Conservation (phyloP, 1,284 basidiomycete genomes). For the Pholiota adiposa region DNA sequence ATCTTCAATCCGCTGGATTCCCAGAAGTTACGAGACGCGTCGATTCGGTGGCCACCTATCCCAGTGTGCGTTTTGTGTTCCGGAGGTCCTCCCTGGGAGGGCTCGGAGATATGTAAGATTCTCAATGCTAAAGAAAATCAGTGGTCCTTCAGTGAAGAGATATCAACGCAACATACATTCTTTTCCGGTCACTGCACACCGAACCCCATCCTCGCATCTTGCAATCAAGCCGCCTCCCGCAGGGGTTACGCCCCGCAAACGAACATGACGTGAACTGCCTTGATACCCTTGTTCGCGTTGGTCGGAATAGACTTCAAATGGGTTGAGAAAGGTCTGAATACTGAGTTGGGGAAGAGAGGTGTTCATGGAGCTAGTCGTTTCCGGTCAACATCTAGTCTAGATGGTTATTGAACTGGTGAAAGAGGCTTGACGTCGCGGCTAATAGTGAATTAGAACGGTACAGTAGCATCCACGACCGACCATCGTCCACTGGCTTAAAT, state of each 20-base stretch:
- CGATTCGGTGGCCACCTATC: slow-evolving; percentile 63
- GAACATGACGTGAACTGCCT: slow-evolving; percentile 53
- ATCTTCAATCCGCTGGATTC: slow-evolving; percentile 74
- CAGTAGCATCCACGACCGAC: too few relatives aligned
- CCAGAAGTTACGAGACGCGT: slow-evolving; percentile 75
- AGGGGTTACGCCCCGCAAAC: slow-evolving; percentile 56
- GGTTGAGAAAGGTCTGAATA: slow-evolving; percentile 27
- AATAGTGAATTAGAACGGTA: too few relatives aligned
- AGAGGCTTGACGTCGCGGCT: neutral
- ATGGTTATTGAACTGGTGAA: too few relatives aligned
- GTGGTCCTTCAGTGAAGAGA: neutral
- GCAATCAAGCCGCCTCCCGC: slow-evolving; percentile 68
- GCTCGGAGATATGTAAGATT: slow-evolving; percentile 60
- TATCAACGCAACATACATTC: slow-evolving; percentile 63
- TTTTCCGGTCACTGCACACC: slow-evolving; percentile 73
- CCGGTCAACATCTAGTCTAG: neutral
- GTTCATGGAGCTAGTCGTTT: slow-evolving; percentile 17
- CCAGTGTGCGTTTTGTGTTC: slow-evolving; percentile 60
- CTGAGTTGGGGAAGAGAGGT: slow-evolving; percentile 25
- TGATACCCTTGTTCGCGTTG: slow-evolving; percentile 42
- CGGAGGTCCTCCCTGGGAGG: slow-evolving; percentile 37
- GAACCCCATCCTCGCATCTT: slow-evolving; percentile 63
- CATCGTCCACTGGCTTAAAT: neutral
- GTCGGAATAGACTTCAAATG: slow-evolving; percentile 40
- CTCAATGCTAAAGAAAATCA: slow-evolving; percentile 55